Conservation (phyloP, 2,329 filamentous ascomycete genomes). For the Mollisia scopiformis region DNA sequence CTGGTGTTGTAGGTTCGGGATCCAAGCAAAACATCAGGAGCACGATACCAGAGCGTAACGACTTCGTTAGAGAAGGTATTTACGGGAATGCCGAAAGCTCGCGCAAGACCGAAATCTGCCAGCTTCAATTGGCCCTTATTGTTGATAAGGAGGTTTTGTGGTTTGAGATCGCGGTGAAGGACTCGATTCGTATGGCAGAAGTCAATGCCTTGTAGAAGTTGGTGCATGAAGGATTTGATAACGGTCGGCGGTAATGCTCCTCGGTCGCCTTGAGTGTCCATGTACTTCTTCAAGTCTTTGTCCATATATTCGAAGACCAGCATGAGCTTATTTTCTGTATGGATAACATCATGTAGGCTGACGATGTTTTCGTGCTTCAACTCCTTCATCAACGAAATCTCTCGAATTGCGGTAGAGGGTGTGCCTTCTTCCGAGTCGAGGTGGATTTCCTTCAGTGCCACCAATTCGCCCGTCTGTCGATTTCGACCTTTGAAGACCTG, state of each 20-base stretch:
- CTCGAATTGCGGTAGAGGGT: slow-evolving; percentile 93
- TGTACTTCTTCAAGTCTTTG: slow-evolving; percentile 96
- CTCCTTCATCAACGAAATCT: slow-evolving; percentile 99
- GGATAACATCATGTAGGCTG: slow-evolving; percentile 95
- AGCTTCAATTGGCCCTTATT: slow-evolving; percentile 88
- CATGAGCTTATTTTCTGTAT: slow-evolving; percentile 99
- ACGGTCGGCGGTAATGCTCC: slow-evolving; percentile 86
- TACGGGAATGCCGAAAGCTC: slow-evolving; percentile 94
- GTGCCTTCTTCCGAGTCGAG: slow-evolving; percentile 98
- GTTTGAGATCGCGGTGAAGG: slow-evolving; percentile 92
- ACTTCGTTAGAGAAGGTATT: slow-evolving; percentile 99
- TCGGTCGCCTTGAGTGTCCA: slow-evolving; percentile 90
- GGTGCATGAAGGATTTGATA: slow-evolving; percentile 99
- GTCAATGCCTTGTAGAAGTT: slow-evolving; percentile 91
- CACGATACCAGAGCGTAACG: slow-evolving; percentile 96
- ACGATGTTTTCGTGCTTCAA: slow-evolving; percentile 99
- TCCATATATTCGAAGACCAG: slow-evolving; percentile 99
- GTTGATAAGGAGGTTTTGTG: slow-evolving; percentile 96
- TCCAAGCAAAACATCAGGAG: slow-evolving; percentile 91
- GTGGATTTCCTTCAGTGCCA: slow-evolving; percentile 97
- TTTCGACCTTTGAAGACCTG: slow-evolving; percentile 99
- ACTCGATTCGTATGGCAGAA: slow-evolving; percentile 98
- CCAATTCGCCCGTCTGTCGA: slow-evolving; percentile 92
- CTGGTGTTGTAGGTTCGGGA: slow-evolving; percentile 98
- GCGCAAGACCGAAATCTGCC: slow-evolving; percentile 90